Base-by-base conservation (phyloP, 805 yeast genomes). In the Wickerhamomyces bovis region DNA sequence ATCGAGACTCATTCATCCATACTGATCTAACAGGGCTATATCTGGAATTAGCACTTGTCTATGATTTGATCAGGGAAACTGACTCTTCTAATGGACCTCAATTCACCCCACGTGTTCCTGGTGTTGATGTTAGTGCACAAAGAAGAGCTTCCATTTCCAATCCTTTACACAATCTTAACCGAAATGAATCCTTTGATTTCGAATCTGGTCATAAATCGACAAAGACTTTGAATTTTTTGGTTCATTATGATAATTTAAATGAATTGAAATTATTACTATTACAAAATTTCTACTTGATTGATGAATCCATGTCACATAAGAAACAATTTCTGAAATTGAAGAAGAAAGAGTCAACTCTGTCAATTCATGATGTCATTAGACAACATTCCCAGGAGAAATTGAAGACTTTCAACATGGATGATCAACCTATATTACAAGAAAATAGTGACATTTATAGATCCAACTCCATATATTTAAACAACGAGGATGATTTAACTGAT, bases 21-120 rank as follows among this genome's bases (percentile, higher is more conserved):
- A 66, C 80, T 20, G 84, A 83, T 58, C 66, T 86, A 33, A 73
- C 82, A 15, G 76, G 77, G 13, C 70, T 80, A 35, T 81, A 87
- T n/a, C 56, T 78, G 16, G 85, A 80, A 53, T 67, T 83, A 47
- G 75, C 86, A 3, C 53, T 75, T 47, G 66, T 77, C 47, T 79
- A 76, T 55, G 80, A 78, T 52, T 69, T 76, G 10, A 60, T 80
- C 10, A 61, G 78, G 39, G 56, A 55, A 16, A 11, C 10, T 15
- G 33, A 6, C 16, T 13, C 38, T 28, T 5, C 25, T 13, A 30
- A 15, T 22, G 25, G 25, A 22, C 25, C 6, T 22, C 25, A 6
- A 6, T 9, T 9, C 6, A 31, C 36, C 12, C 55, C 23, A 35
- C 23, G 9, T 6, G 25, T 22, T 22, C 8, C 25, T 22, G 9